Conservation (phyloP, 352 stramenopile species). For the Phytopythium cucurbitacearum region DNA sequence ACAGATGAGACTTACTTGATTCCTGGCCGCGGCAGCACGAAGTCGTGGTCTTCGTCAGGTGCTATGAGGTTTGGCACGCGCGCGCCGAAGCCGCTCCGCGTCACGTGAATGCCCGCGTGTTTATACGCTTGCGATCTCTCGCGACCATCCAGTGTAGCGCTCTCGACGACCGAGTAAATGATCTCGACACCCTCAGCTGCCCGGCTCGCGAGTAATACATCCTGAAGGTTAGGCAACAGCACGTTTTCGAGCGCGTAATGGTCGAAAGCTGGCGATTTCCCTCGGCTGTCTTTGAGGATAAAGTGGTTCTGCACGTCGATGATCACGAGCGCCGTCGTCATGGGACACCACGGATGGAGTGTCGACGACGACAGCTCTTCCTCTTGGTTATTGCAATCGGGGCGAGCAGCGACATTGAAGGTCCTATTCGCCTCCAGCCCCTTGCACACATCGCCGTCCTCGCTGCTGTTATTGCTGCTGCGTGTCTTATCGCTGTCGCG, state of each 20-base stretch:
- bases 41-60: constrained; percentile 57
- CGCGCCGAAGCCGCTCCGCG: constrained; percentile 62
- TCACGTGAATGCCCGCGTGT: constrained; percentile 72
- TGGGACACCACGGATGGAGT: constrained; percentile 48
- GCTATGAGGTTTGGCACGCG: constrained; percentile 51
- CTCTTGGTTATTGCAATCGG: constrained; percentile 10
- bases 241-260: constrained; percentile 37
- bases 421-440: too few relatives aligned
- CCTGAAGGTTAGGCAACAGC: constrained; percentile 53
- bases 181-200: constrained; percentile 66
- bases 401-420: background rate
- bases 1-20: constrained; percentile 46
- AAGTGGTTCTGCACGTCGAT: constrained; percentile 78
- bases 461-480: too few relatives aligned
- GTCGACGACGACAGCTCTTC: background rate
- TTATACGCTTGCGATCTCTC: constrained; percentile 87
- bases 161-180: constrained; percentile 89
- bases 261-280: background rate
- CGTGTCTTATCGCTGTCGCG: too few relatives aligned
- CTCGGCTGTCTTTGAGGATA: constrained; percentile 14
- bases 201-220: constrained; percentile 50
- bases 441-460: too few relatives aligned
- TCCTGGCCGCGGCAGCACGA: constrained; percentile 79
- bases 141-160: constrained; percentile 74
- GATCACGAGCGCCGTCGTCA: constrained; percentile 61